These are phyloP conservation scores for Antitrichia curtipendula DNA, from an alignment of 225 moss, liverwort and hornwort genomes.

Conservation along the genomic window DNA sequence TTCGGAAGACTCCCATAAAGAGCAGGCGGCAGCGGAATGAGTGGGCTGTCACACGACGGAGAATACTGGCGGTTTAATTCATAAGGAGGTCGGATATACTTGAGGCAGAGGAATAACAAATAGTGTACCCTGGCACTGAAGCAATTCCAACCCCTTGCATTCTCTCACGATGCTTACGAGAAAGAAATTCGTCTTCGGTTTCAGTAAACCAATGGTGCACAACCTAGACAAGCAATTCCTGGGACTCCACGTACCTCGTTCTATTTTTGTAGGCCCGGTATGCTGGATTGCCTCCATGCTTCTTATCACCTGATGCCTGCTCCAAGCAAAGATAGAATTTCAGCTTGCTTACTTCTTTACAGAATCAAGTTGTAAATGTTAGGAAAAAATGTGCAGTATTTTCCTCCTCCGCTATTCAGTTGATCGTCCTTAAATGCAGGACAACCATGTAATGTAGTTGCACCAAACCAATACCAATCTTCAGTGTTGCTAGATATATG, in stretches of 20 bases:
- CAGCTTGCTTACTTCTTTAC: not conserved
- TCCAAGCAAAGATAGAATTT: not conserved
- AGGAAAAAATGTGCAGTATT: not conserved
- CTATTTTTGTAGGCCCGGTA: slow-evolving; percentile 56
- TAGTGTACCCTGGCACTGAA: not conserved
- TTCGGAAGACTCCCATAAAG: slow-evolving; percentile 60
- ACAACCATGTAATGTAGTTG: not conserved
- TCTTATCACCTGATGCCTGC: slow-evolving; percentile 66
- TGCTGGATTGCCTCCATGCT: slow-evolving; percentile 59
- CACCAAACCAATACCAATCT: not conserved
- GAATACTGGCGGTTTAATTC: not conserved
- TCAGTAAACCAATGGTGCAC: not conserved
- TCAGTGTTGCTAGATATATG: not conserved
- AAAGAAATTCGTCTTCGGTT: not conserved
- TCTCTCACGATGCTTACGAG: not conserved
- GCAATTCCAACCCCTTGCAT: not conserved
- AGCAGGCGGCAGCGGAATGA: slow-evolving; percentile 71
- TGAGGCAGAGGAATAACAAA: not conserved
- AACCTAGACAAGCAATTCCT: not conserved
- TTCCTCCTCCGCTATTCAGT: not conserved
- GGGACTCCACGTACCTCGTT: slow-evolving; percentile 45
- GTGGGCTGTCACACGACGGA: slow-evolving; percentile 40
- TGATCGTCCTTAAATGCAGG: not conserved
- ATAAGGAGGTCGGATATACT: not conserved
- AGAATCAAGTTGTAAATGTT: not conserved